Base-by-base conservation (phyloP, 1,284 basidiomycete species). In the Rhodotorula sp. region DNA sequence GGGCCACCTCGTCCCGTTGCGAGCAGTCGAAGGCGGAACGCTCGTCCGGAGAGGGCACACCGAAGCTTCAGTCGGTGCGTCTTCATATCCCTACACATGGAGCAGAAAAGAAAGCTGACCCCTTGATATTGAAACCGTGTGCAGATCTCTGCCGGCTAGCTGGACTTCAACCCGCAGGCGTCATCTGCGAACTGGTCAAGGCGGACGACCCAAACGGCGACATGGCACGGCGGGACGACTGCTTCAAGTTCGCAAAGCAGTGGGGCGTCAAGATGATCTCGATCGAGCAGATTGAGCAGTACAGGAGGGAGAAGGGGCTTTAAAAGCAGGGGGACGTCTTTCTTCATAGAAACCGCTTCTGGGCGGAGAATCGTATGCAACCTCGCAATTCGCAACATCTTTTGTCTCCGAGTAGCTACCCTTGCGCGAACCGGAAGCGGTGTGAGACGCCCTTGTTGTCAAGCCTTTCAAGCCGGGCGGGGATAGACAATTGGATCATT, bases 141-240 rank as follows among this genome's bases (percentile, higher is more conserved):
- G 6, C 77, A 85, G 95, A 99, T 78, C 83, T 99, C 17, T 97
- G 94, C 81, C 83, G 84, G 64, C 84, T 96, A 60, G 88, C 93
- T 2, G 86, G 86, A 29, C 86, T 92, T 57, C 87, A 90, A 15
- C 84, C 85, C 1, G 94, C 89, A 1, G 96, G 93, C 3, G 84
- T 98, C 5, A 85, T 99, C 45, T 99, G 96, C 80, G 96, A 99
- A 81, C 84, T 99, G 45, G 94, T 99, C 49, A 95, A 97, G 77
- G 93, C 97, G 62, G 87, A 95, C 78, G 83, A 85, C 70, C 86
- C 86, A n/a, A 81, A 86, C 76, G 96, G 96, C 3, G 87, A 85
- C n/a, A 99, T 99, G 92, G 93, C 95, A 53, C 85, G 94, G n/a
- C 84, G 94, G 46, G 94, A 98, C 79, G 93, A 94, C 77, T 96